These are phyloP conservation scores for Marchantia polymorpha DNA, from an alignment of 225 moss, liverwort and hornwort species.

Conservation along the genomic window DNA sequence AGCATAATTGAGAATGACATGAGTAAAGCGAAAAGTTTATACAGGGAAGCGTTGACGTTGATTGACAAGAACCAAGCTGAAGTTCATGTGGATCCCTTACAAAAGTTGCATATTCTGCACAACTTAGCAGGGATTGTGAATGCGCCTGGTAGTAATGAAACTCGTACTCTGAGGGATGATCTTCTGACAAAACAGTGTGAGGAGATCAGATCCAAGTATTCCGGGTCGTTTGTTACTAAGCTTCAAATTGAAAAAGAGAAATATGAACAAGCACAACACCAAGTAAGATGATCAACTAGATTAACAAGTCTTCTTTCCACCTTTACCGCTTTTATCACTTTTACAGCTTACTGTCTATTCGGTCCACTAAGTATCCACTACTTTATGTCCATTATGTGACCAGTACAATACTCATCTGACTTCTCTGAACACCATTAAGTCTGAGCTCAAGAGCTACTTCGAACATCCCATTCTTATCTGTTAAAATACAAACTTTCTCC, in stretches of 20 bases:
- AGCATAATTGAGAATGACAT: conserved; percentile 68
- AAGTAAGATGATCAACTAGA: conserved; percentile 40
- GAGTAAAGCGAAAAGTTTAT: conserved; percentile 67
- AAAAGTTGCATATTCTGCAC: conserved; percentile 89
- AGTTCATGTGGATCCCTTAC: conserved; percentile 84
- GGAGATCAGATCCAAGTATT: conserved; percentile 77
- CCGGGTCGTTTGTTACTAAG: conserved; percentile 69
- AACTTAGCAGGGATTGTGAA: conserved; percentile 72
- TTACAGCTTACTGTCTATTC: no score
- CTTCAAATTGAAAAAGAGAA: conserved; percentile 50
- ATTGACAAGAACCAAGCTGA: conserved; percentile 77
- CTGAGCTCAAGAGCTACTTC: no score
- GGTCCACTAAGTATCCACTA: no score
- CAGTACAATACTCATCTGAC: no score
- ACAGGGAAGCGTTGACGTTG: conserved; percentile 73
- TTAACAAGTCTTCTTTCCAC: neutral
- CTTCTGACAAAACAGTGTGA: conserved; percentile 64
- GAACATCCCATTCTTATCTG: no score
- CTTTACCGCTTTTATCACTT: neutral
- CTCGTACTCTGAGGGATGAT: conserved; percentile 77
- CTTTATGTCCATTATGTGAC: no score
- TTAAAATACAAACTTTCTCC: no score
- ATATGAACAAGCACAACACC: conserved; percentile 59
- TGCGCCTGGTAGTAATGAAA: conserved; percentile 6
- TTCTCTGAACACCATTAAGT: no score